These are phyloP conservation scores for Brassica incana DNA, from an alignment of 345 rosid genomes.

Conservation along the genomic window DNA sequence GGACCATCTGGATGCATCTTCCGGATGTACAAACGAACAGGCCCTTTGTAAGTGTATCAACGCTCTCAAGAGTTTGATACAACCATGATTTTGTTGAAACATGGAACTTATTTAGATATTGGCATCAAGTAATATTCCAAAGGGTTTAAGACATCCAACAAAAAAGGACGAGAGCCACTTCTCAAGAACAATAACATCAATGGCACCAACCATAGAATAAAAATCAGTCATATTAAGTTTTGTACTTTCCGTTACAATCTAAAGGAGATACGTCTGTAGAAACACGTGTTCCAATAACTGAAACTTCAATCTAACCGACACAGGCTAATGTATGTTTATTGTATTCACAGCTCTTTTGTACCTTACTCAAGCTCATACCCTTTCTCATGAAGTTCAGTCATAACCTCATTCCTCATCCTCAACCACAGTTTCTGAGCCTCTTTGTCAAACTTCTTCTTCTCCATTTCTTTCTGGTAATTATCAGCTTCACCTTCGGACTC, in stretches of 20 bases:
- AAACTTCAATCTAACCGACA: constrained; percentile 8
- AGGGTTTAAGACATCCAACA: constrained; percentile 8
- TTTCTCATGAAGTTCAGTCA: constrained; percentile 77
- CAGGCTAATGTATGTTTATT: neutral
- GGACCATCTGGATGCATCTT: too few species aligned
- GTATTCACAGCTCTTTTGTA: neutral
- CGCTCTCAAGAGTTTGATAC: neutral
- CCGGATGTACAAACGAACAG: too few species aligned
- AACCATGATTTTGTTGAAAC: constrained; percentile 6
- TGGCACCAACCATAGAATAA: constrained; percentile 8
- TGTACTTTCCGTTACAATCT: neutral
- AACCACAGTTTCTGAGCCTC: constrained; percentile 79
- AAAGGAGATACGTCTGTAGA: neutral
- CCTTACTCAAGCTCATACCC: constrained; percentile 67
- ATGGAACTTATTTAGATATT: neutral
- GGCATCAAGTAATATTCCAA: neutral
- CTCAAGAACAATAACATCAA: constrained; percentile 17
- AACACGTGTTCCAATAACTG: constrained; percentile 3
- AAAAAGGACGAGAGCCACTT: constrained; percentile 3
- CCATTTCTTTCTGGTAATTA: constrained; percentile 64
- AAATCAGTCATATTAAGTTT: neutral
- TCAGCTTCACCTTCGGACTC: constrained; percentile 55
- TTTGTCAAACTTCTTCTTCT: constrained; percentile 71
- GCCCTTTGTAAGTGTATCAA: neutral
- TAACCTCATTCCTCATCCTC: constrained; percentile 88